Evolutionary conservation across 2,329 filamentous ascomycete species (phyloP), one percentile per base, ranked within the genome.

Genomic region (Pleomassaria siparia): DNA sequence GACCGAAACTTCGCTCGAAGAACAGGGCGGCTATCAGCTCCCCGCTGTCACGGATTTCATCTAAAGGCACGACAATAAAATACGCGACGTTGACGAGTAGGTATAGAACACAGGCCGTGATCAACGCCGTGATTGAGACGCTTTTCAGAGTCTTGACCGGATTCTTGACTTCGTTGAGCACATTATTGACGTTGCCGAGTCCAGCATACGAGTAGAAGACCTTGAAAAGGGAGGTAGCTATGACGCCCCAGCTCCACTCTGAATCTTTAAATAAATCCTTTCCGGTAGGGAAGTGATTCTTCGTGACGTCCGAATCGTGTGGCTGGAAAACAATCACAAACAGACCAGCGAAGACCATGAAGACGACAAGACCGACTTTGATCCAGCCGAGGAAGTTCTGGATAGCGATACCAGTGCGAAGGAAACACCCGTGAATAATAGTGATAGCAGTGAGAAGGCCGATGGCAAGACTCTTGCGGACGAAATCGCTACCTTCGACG

Each of bases 181-280:
- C 85, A 55, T 88, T 86, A 67, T 85, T 87, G 52, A 84, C 76
- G 50, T 88, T 88, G 43, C 76, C 80, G 11, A 86, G 72, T 0
- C 86, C 86, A 0, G 83, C 76, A 47, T 87, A 89, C 0, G 84
- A 86, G 63, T 88, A 88, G 36, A 85, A 82, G 0, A 88, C 82
- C 56, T 73, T 85, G 71, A 85, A 85, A 0, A 89, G 69, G 0
- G 85, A 79, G 0, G 85, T 87, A 0, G 84, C 81, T n/a, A 89
- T 73, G 1, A 81, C 74, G 24, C 83, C 83, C 78, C 83, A 87
- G 58, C 80, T 85, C 84, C 85, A 88, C 45, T 84, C 81, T 1
- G 83, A 86, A 26, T 77, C 82, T 33, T 80, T 75, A 83, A 84
- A 88, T 0, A 87, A 56, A 0, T 74, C 68, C 15, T 80, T 73